Conservation (phyloP, 164 flowering plant genomes). For the Saururus chinensis region DNA sequence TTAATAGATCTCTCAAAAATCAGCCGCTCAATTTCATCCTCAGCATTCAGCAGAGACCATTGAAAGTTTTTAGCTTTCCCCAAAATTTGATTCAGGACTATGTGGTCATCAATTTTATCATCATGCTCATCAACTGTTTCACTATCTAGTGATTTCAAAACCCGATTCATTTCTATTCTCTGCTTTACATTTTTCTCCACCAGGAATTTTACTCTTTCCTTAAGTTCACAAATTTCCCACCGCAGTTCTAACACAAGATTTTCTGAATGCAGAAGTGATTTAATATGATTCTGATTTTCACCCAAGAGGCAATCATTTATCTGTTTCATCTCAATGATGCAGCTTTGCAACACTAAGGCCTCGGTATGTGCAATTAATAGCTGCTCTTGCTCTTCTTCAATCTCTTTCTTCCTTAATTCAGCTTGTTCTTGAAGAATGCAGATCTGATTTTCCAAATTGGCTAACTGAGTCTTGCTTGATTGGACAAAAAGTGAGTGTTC, state of each 20-base stretch:
- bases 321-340: constrained; percentile 55
- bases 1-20: constrained; percentile 60
- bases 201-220: constrained; percentile 51
- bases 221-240: constrained; percentile 54
- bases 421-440: constrained; percentile 47
- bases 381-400: constrained; percentile 60
- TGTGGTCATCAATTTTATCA: constrained; percentile 19
- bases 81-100: constrained; percentile 23
- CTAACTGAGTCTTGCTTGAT: constrained; percentile 36
- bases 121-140: constrained; percentile 14
- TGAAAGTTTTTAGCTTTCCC: constrained; percentile 33
- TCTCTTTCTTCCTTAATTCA: constrained; percentile 35
- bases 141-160: constrained; percentile 42
- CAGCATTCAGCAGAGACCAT: constrained; percentile 17
- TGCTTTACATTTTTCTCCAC: constrained; percentile 46
- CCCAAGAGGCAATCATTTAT: constrained; percentile 37
- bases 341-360: constrained; percentile 57
- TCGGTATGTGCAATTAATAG: constrained; percentile 67
- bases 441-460: constrained; percentile 41
- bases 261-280: constrained; percentile 45
- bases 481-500: constrained; percentile 30
- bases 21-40: constrained; percentile 56
- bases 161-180: constrained; percentile 36
- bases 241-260: constrained; percentile 54
- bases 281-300: constrained; percentile 59